Conservation (phyloP, 2,329 filamentous ascomycete species). For the Corynespora cassiicola region DNA sequence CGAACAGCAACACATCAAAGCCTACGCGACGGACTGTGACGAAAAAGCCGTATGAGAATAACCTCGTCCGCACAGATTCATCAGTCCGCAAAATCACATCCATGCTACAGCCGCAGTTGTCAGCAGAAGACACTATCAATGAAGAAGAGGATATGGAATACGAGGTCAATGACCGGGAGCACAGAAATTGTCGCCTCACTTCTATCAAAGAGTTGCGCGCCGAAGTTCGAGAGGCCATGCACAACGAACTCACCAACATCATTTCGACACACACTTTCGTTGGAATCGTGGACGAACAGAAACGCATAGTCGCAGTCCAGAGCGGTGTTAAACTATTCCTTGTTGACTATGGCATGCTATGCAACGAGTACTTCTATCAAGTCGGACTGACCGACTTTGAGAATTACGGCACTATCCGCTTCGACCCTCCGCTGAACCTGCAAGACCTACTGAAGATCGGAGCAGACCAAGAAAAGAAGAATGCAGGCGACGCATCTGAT, state of each 20-base stretch:
- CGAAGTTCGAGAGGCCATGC: slow-evolving; percentile 79
- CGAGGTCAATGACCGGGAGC: slow-evolving; percentile 72
- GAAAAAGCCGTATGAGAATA: slow-evolving; percentile 75
- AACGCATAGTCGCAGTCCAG: slow-evolving; percentile 90
- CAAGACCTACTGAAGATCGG: slow-evolving; percentile 74
- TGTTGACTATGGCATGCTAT: slow-evolving; percentile 87
- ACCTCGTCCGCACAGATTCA: slow-evolving; percentile 87
- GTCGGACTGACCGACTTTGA: slow-evolving; percentile 92
- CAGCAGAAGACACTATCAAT: slow-evolving; percentile 32
- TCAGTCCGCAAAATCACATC: slow-evolving; percentile 93
- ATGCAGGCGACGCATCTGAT: slow-evolving; percentile 44
- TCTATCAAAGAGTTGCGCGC: slow-evolving; percentile 86
- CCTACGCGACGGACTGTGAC: slow-evolving; percentile 31
- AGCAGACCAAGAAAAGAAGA: slow-evolving; percentile 72
- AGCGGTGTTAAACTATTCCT: slow-evolving; percentile 90
- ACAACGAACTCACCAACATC: slow-evolving; percentile 84
- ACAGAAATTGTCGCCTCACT: slow-evolving; percentile 74
- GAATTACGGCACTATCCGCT: slow-evolving; percentile 86
- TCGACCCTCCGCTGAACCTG: slow-evolving; percentile 77
- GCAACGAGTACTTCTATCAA: slow-evolving; percentile 93
- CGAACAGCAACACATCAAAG: slow-evolving; percentile 36
- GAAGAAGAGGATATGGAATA: slow-evolving; percentile 68
- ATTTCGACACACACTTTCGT: slow-evolving; percentile 92
- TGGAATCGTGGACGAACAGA: slow-evolving; percentile 85
- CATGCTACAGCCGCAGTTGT: slow-evolving; percentile 75